phyloP scores from a whole-genome alignment of 2,329 filamentous ascomycete genomes.

The Nannizziopsis barbatae region DNA sequence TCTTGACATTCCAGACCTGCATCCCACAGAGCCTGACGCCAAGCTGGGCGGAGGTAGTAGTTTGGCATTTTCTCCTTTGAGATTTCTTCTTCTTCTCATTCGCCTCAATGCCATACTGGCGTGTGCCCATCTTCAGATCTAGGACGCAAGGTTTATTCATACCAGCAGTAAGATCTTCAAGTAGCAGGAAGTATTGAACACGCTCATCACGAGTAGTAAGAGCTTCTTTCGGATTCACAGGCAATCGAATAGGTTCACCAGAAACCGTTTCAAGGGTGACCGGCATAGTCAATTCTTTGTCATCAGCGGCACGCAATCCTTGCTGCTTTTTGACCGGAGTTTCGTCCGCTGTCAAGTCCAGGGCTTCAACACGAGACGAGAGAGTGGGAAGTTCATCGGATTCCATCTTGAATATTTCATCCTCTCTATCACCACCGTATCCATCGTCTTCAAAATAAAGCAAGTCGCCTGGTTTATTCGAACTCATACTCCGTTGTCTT shows the following conservation, averaged over 20 bases:
- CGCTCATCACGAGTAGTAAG: constrained; percentile 46
- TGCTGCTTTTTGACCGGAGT: constrained; percentile 2
- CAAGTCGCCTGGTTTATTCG: constrained; percentile 60
- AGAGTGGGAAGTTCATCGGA: constrained; percentile 29
- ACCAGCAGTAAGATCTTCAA: constrained; percentile 90
- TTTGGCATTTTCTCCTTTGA: constrained; percentile 82
- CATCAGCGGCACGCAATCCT: not conserved
- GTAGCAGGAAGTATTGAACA: constrained; percentile 81
- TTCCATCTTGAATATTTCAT: constrained; percentile 60
- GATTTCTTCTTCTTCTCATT: constrained; percentile 85
- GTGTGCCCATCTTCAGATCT: constrained; percentile 96
- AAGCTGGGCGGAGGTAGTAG: constrained; percentile 80
- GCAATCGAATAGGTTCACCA: constrained; percentile 31
- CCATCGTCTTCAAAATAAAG: constrained; percentile 86
- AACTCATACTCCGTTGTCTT: constrained; percentile 60
- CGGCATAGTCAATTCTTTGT: constrained; percentile 11
- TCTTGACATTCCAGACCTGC: constrained; percentile 85
- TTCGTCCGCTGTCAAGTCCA: constrained; percentile 2
- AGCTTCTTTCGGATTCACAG: constrained; percentile 66
- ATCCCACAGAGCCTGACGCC: constrained; percentile 91
- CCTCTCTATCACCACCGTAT: constrained; percentile 66
- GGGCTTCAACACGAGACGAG: constrained; percentile 1
- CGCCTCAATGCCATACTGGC: constrained; percentile 90
- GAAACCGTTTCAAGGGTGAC: constrained; percentile 16
- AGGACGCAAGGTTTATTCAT: constrained; percentile 96